Evolutionary conservation across 305 asterid species (phyloP).

Genomic region (Fraxinus greggii): DNA sequence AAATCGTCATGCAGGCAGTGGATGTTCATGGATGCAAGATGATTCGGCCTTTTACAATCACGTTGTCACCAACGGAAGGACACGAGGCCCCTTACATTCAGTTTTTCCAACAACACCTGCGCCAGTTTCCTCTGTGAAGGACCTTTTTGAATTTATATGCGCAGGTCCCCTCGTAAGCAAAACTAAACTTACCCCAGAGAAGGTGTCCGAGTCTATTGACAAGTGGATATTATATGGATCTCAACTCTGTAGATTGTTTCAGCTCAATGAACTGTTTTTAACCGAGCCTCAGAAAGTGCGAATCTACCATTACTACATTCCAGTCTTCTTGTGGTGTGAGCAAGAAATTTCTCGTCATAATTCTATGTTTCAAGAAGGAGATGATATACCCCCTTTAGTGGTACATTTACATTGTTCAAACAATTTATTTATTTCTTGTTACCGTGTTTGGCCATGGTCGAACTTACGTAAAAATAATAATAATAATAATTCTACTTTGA

Average conservation of each 20-base stretch:
- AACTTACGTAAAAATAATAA: background rate
- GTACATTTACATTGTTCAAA: constrained; percentile 32
- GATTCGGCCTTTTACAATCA: constrained; percentile 26
- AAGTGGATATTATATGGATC: constrained; percentile 77
- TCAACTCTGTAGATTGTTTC: constrained; percentile 79
- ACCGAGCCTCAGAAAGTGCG: constrained; percentile 78
- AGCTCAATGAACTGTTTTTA: constrained; percentile 65
- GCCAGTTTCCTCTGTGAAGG: constrained; percentile 59
- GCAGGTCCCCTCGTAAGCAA: constrained; percentile 66
- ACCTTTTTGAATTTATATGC: constrained; percentile 80
- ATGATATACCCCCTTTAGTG: constrained; percentile 85
- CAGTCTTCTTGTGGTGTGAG: constrained; percentile 95
- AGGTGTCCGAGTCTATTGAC: constrained; percentile 82
- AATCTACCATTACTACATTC: constrained; percentile 88
- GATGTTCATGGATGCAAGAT: constrained; percentile 62
- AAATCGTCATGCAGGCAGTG: constrained; percentile 45
- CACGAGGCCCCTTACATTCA: constrained; percentile 43
- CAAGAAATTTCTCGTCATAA: constrained; percentile 64
- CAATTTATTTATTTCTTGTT: constrained; percentile 5
- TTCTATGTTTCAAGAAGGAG: constrained; percentile 59
- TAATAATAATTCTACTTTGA: background rate
- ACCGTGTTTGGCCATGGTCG: background rate
- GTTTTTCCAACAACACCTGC: constrained; percentile 46
- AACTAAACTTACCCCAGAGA: constrained; percentile 59
- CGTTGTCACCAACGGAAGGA: constrained; percentile 33